Conservation (phyloP, 208 protist genomes). For the Trypanosoma cruzi region DNA sequence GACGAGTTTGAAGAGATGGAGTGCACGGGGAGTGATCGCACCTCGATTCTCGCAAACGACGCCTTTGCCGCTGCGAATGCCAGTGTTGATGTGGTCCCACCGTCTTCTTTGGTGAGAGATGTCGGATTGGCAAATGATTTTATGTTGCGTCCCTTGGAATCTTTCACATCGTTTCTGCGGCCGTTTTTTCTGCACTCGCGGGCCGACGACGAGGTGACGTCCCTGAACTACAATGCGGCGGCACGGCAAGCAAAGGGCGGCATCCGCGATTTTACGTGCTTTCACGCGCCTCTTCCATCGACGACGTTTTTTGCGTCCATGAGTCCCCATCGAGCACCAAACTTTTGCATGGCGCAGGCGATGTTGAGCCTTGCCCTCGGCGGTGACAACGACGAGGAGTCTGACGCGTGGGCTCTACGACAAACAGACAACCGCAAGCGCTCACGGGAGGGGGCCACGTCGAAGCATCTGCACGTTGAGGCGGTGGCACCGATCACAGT, state of each 20-base stretch:
- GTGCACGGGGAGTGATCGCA: not conserved
- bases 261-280: conserved; percentile 33
- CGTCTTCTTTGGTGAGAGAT: not conserved
- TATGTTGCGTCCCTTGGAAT: conserved; percentile 10
- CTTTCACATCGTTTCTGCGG: conserved; percentile 48
- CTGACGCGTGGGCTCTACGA: conserved; percentile 51
- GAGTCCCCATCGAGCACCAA: conserved; percentile 28
- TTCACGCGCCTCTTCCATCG: conserved; percentile 53
- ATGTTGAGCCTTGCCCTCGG: conserved; percentile 11
- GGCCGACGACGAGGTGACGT: conserved; percentile 30
- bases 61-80: not conserved
- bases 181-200: conserved; percentile 14
- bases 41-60: not conserved
- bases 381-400: conserved; percentile 14
- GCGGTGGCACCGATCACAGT: conserved; percentile 56
- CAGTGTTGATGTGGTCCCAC: not conserved
- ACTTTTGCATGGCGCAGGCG: conserved; percentile 31
- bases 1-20: conserved; percentile 9
- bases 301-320: conserved; percentile 46
- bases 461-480: conserved; percentile 78
- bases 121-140: not conserved
- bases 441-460: conserved; percentile 60
- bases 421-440: conserved; percentile 73
- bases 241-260: conserved; percentile 14
- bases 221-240: conserved; percentile 41